These are phyloP conservation scores for Fusarium lyarnte DNA, from an alignment of 2,329 filamentous ascomycete genomes.

Conservation along the genomic window DNA sequence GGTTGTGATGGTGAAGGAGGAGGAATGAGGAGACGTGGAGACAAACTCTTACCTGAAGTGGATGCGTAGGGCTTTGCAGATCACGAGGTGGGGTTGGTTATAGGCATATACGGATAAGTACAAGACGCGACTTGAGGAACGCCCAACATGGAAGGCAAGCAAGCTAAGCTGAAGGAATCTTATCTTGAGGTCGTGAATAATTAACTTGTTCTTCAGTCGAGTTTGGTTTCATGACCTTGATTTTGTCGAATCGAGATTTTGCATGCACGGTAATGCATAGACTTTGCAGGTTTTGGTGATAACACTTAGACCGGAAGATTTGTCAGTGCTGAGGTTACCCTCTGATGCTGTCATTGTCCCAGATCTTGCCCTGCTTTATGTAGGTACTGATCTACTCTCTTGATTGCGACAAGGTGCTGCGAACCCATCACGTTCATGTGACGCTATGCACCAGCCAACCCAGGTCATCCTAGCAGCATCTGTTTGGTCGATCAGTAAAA, in stretches of 20 bases:
- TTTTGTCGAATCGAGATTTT: slow-evolving; percentile 1
- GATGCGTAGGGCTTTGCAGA: slow-evolving; percentile 14
- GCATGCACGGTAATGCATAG: neutral
- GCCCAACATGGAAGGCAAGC: neutral
- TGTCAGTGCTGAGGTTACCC: neutral
- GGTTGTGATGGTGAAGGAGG: slow-evolving; percentile 36
- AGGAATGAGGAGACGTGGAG: slow-evolving; percentile 26
- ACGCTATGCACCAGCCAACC: slow-evolving; percentile 27
- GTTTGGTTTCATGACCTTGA: neutral
- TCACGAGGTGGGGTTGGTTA: neutral
- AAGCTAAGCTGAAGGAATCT: slow-evolving; percentile 17
- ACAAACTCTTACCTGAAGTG: slow-evolving; percentile 25
- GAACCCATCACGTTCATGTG: slow-evolving; percentile 38
- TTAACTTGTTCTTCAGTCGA: neutral
- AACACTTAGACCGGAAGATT: neutral
- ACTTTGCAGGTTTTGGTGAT: neutral
- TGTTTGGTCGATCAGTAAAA: slow-evolving; percentile 18
- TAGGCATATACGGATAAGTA: slow-evolving; percentile 19
- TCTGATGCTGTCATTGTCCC: slow-evolving; percentile 26
- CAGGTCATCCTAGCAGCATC: slow-evolving; percentile 2
- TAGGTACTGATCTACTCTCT: slow-evolving; percentile 29
- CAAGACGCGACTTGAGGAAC: neutral
- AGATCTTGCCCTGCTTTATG: slow-evolving; percentile 26
- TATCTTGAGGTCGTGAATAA: neutral
- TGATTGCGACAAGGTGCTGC: slow-evolving; percentile 19